Evolutionary conservation across 768 basidiomycete species (phyloP), one percentile per base, ranked within the genome.

Genomic region (Chalciporus chontae): DNA sequence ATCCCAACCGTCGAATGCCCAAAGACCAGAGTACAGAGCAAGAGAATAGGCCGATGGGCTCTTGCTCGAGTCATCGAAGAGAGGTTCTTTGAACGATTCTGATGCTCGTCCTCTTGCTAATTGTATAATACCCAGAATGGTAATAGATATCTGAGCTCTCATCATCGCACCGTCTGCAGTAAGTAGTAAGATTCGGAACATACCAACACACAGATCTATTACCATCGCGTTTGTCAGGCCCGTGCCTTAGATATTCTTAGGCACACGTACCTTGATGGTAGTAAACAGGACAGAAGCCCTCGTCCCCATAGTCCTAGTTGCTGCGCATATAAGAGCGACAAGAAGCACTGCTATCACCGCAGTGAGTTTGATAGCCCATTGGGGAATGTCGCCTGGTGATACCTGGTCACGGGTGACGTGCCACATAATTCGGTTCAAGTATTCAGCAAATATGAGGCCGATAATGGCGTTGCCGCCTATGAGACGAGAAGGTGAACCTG

Each of bases 1-100:
- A 61, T 94, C 94, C 94, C 94, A 99, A 0, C 95, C 95, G 66
- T 94, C 94, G 56, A 91, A 94, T 2, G 94, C 94, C 91, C 89
- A 97, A 4, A 98, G 71, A 3, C 93, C 91, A 10, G 93, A 95
- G 68, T 96, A 99, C 6, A 97, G 73, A 0, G 94, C 95, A n/a
- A 97, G 73, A 6, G 94, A 90, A 70, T 92, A 97, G 3, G 83
- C 75, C 1, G 90, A 88, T 0, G 92, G 88, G 53, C 89, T 89
- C 15, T 69, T 77, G 48, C 85, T 88, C 15, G 90, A 86, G 8
- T 78, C 83, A 11, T 75, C 69, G 58, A 95, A 96, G 24, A 87
- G 64, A n/a, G 84, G 75, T 40, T 77, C 75, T 38, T 70, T 76
- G 40, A 95, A 75, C 4, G 88, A 86, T 14, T 76, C 73, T 0